Conservation (phyloP, 805 yeast genomes). For the Candida schatavii region DNA sequence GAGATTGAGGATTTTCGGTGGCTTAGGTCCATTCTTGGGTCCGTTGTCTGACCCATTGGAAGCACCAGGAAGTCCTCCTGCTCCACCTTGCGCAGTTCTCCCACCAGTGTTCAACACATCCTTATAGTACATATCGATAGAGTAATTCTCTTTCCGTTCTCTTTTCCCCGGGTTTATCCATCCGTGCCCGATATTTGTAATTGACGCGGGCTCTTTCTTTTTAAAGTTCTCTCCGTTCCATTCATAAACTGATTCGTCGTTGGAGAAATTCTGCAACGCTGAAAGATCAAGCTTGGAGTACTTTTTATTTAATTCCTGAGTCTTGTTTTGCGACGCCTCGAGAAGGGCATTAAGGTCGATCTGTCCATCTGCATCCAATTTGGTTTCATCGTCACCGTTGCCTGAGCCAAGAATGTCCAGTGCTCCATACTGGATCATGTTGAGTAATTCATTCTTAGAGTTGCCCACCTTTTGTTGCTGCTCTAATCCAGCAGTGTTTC, state of each 20-base stretch:
- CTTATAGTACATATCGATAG: constrained; percentile 82
- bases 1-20: constrained; percentile 79
- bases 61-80: too few relatives aligned
- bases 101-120: constrained; percentile 76
- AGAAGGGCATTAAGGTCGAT: constrained; percentile 62
- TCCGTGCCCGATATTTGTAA: constrained; percentile 49
- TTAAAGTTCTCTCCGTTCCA: constrained; percentile 87
- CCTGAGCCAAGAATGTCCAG: constrained; percentile 51
- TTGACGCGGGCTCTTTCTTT: constrained; percentile 53
- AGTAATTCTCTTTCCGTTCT: constrained; percentile 80
- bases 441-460: constrained; percentile 68
- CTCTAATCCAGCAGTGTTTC: constrained; percentile 32
- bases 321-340: constrained; percentile 59
- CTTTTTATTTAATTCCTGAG: constrained; percentile 57
- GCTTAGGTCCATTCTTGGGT: constrained; percentile 61
- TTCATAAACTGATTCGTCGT: constrained; percentile 70
- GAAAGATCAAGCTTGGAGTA: constrained; percentile 69
- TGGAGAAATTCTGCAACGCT: constrained; percentile 72
- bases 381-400: constrained; percentile 23
- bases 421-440: constrained; percentile 85
- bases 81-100: constrained; percentile 30
- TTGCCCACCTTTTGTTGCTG: constrained; percentile 37
- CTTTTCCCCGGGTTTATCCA: constrained; percentile 88
- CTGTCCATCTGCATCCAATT: constrained; percentile 41
- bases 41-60: constrained; percentile 14